A percentile compares a stretch with the other conserved stretches of the same genome.
Evolutionary conservation across 208 protist genomes (phyloP).

Genomic region (Herpetomonas samuelpessoai): DNA sequence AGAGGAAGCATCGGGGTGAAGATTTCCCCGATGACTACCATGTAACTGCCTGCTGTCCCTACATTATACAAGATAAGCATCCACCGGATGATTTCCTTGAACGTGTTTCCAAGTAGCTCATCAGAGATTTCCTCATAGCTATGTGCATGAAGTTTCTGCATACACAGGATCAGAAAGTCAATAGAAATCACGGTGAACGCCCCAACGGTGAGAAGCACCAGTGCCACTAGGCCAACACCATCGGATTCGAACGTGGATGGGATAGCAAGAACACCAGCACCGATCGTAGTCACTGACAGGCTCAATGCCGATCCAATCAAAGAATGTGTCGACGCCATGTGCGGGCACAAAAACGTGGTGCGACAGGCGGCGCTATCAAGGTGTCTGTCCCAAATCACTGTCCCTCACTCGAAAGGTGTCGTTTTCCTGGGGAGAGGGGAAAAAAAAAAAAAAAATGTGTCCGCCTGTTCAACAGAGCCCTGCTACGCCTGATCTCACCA

Average conservation of each 20-base stretch:
- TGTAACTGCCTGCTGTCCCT: slow-evolving; percentile 54
- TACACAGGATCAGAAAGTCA: slow-evolving; percentile 57
- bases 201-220: slow-evolving; percentile 33
- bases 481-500: too few species aligned
- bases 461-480: neutral
- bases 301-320: slow-evolving; percentile 48
- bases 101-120: slow-evolving; percentile 37
- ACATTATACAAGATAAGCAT: slow-evolving; percentile 66
- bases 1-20: slow-evolving; percentile 47
- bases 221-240: slow-evolving; percentile 32
- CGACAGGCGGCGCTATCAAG: too few species aligned
- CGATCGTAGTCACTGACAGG: slow-evolving; percentile 64
- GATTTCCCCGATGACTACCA: slow-evolving; percentile 66
- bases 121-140: slow-evolving; percentile 67
- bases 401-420: too few species aligned
- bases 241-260: slow-evolving; percentile 41
- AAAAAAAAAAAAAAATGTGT: neutral
- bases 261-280: slow-evolving; percentile 56
- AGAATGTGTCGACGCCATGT: slow-evolving; percentile 18
- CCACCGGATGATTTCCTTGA: slow-evolving; percentile 54
- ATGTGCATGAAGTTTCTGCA: slow-evolving; percentile 35
- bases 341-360: too few species aligned
- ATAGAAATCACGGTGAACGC: slow-evolving; percentile 56
- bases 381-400: too few species aligned
- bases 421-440: neutral